Percentiles rank a stretch among this genome's conserved stretches.
These are phyloP conservation scores for Grosmannia clavigera DNA, from an alignment of 2,329 filamentous ascomycete genomes.

Conservation along the genomic window DNA sequence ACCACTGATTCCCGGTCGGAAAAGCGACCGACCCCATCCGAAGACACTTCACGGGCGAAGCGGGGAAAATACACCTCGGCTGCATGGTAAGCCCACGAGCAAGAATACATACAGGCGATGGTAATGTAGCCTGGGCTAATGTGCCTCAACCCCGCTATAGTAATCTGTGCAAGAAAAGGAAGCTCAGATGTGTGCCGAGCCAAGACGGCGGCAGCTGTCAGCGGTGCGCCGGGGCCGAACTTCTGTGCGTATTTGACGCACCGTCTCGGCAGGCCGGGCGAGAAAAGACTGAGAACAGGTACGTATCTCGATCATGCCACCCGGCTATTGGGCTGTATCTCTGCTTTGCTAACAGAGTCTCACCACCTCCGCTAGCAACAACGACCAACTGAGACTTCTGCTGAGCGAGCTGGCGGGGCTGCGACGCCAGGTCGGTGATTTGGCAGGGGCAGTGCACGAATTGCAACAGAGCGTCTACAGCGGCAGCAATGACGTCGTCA, in stretches of 20 bases:
- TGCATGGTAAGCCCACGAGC: background rate
- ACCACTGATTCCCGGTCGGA: background rate
- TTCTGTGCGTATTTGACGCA: constrained; percentile 15
- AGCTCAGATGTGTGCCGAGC: constrained; percentile 24
- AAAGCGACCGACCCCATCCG: background rate
- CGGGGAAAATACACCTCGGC: background rate
- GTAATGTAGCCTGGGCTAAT: background rate
- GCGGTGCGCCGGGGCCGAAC: constrained; percentile 1
- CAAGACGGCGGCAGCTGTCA: background rate
- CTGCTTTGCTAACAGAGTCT: background rate
- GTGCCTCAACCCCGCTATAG: background rate
- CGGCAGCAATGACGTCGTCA: background rate
- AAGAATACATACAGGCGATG: background rate
- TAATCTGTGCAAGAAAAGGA: constrained; percentile 24
- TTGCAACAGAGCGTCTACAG: background rate
- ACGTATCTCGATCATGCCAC: background rate
- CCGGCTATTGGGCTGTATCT: too few relatives aligned
- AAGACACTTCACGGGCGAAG: background rate
- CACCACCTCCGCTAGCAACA: background rate
- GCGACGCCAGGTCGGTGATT: background rate
- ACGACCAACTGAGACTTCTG: background rate
- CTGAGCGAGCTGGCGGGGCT: background rate
- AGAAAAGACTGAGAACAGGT: background rate
- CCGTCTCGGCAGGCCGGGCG: constrained; percentile 6
- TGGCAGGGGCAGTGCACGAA: background rate